Conservation (phyloP, 2,329 filamentous ascomycete genomes). For the Botryosphaeria dothidea region DNA sequence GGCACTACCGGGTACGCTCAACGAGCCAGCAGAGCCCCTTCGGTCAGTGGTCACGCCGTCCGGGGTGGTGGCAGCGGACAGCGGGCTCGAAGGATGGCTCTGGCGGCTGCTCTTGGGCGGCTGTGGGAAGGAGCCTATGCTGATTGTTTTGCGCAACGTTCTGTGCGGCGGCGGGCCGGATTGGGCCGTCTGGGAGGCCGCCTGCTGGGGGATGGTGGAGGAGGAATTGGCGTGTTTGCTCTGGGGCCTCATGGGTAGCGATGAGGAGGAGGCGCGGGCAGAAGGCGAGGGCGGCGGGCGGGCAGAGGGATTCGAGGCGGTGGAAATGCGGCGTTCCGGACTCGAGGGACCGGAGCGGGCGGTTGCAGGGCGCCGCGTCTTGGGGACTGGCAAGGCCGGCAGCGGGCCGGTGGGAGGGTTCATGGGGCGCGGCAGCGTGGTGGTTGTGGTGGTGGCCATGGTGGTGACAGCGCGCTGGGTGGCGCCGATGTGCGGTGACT, state of each 20-base stretch:
- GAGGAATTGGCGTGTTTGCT: conserved; percentile 18
- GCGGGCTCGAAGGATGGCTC: conserved; percentile 59
- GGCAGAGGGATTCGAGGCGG: neutral
- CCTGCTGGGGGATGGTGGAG: conserved; percentile 25
- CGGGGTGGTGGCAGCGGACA: conserved; percentile 50
- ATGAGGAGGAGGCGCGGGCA: conserved; percentile 18
- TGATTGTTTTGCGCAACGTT: conserved; percentile 81
- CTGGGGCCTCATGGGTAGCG: conserved; percentile 18
- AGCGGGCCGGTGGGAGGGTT: conserved; percentile 72
- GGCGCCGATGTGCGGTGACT: conserved; percentile 12
- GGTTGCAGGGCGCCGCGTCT: conserved; percentile 54
- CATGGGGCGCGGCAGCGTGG: conserved; percentile 64
- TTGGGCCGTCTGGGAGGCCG: conserved; percentile 12
- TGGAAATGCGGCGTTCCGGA: conserved; percentile 13
- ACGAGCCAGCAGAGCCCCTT: conserved; percentile 31
- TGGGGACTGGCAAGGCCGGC: conserved; percentile 72
- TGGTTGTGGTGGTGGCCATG: conserved; percentile 37
- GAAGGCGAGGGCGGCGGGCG: conserved; percentile 1
- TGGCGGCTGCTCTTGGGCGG: conserved; percentile 64
- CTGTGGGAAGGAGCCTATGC: conserved; percentile 91
- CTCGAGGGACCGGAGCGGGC: conserved; percentile 56
- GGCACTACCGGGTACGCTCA: conserved; percentile 32
- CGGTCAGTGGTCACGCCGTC: conserved; percentile 35
- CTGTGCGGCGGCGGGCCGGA: conserved; percentile 52
- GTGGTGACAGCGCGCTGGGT: conserved; percentile 12